phyloP scores from a whole-genome alignment of 768 basidiomycete genomes.

The Collybiopsis confluens region DNA sequence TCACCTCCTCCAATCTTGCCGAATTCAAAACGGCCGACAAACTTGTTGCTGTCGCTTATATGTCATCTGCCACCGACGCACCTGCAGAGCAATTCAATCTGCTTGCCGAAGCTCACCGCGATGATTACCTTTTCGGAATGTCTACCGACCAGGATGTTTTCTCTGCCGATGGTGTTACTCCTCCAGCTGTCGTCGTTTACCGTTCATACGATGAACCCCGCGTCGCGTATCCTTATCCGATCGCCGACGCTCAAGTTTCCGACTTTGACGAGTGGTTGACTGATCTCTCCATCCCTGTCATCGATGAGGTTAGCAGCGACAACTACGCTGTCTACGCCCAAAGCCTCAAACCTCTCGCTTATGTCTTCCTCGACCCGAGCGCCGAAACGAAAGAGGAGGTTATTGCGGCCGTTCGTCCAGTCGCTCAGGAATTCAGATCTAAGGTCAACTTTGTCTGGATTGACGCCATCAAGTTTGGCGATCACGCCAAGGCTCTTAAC shows the following conservation, averaged over 20 bases:
- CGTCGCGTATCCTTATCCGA: constrained; percentile 62
- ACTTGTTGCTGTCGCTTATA: constrained; percentile 85
- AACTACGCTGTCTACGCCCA: constrained; percentile 85
- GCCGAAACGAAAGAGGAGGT: constrained; percentile 59
- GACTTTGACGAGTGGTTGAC: constrained; percentile 76
- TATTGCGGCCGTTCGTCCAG: constrained; percentile 64
- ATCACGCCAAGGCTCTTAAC: constrained; percentile 95
- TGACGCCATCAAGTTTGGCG: constrained; percentile 90
- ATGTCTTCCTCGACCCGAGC: constrained; percentile 87
- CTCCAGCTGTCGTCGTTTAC: constrained; percentile 89
- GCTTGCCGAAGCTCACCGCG: constrained; percentile 83
- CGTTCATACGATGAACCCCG: constrained; percentile 86
- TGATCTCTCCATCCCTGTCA: constrained; percentile 79
- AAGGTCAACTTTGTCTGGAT: constrained; percentile 98
- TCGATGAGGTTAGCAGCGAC: constrained; percentile 91
- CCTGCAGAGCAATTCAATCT: constrained; percentile 73
- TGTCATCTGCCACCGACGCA: constrained; percentile 65
- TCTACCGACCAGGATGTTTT: constrained; percentile 67
- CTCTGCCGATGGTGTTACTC: constrained; percentile 65
- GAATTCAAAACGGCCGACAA: constrained; percentile 89
- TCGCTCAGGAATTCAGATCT: constrained; percentile 79
- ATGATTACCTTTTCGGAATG: constrained; percentile 90
- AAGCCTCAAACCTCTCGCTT: constrained; percentile 85
- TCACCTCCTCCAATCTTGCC: constrained; percentile 70
- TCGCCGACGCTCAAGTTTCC: constrained; percentile 47